These are phyloP conservation scores for Cladophialophora carrionii DNA, from an alignment of 2,329 filamentous ascomycete species.

Conservation along the genomic window DNA sequence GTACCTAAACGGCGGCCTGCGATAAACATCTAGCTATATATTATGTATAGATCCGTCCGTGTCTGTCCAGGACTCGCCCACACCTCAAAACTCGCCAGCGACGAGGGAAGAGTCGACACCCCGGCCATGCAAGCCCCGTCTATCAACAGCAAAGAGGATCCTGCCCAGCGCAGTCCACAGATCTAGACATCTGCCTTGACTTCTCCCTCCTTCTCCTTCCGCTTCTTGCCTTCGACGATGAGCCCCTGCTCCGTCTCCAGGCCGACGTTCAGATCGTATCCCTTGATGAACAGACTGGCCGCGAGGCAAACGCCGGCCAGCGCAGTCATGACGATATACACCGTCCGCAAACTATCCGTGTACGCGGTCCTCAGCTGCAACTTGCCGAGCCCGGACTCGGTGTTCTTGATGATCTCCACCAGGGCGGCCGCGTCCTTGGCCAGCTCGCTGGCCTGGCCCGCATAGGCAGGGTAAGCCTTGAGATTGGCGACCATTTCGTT, in stretches of 20 bases:
- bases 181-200: neutral
- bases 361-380: slow-evolving; percentile 57
- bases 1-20: neutral
- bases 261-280: slow-evolving; percentile 53
- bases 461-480: slow-evolving; percentile 53
- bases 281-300: slow-evolving; percentile 58
- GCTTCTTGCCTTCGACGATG: slow-evolving; percentile 47
- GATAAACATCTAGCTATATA: neutral
- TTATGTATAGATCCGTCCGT: neutral
- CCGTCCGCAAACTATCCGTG: slow-evolving; percentile 57
- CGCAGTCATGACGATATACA: slow-evolving; percentile 61
- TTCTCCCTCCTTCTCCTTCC: neutral
- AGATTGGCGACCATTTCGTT: slow-evolving; percentile 62
- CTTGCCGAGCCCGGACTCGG: slow-evolving; percentile 51
- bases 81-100: neutral
- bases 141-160: neutral
- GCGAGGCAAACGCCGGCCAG: slow-evolving; percentile 57
- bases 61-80: neutral
- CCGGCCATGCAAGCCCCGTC: neutral
- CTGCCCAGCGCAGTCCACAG: too few species aligned
- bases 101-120: neutral
- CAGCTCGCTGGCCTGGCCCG: slow-evolving; percentile 53
- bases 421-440: slow-evolving; percentile 62
- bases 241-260: slow-evolving; percentile 56
- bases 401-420: slow-evolving; percentile 61